Evolutionary conservation across 805 yeast genomes (phyloP), one percentile per base, ranked within the genome.

Genomic region (Saccharomycopsis vini): DNA sequence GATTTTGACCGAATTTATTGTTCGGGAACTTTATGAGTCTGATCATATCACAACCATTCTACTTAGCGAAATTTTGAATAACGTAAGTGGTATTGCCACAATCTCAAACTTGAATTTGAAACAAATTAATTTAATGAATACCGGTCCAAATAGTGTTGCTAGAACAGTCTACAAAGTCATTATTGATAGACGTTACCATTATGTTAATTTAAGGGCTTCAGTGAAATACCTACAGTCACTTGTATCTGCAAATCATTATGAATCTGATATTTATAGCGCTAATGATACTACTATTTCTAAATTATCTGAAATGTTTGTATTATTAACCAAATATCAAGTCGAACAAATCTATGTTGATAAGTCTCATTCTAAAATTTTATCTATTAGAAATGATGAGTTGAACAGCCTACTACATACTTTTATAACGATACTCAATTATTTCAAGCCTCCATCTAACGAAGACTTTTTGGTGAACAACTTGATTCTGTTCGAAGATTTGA

Each of bases 1-100:
- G 3, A 86, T 90, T 3, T 62, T 90, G 10, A 56, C 87, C 13
- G 62, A 64, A 2, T 81, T 71, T 54, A 60, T 82, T 5, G 54
- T 81, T 33, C 82, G 81, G 52, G 76, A 80, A 26, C 66, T 90
- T 32, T 81, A 79, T 51, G 56, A 62, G 4, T 74, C 73, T 2
- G 82, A 79, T 37, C 68, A 72, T 1, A 69, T 79, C 19, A 80
- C 81, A 5, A 61, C 84, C 3, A 66, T 81, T 15, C 68, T 90
- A 13, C 60, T 89, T 33, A 74, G 74, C 47, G 90, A 86, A 46
- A 63, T 88, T 26, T 60, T 88, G 10, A 62, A 69, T 13, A 67
- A 77, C 9, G 85, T 86, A 80, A 85, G 89, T 26, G 97, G 97
- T 10, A 73, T 89, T 33, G 80, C 78, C 50, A 70, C 79, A 33